Conservation (phyloP, 495 filamentous ascomycete genomes). For the Articulospora tetracladia region DNA sequence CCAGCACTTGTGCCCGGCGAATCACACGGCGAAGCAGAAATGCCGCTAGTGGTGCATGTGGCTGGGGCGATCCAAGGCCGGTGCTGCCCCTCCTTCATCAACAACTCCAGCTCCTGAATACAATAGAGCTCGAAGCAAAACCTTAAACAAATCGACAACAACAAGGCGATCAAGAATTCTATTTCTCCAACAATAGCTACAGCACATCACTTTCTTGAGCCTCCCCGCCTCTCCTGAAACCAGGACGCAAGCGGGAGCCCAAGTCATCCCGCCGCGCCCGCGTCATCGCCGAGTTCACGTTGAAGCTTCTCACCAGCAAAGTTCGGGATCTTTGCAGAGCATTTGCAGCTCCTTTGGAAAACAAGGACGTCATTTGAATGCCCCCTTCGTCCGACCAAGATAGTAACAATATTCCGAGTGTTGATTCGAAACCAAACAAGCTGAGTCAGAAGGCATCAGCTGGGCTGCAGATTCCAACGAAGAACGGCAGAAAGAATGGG, state of each 20-base stretch:
- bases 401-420: conserved; percentile 11
- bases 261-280: conserved; percentile 6
- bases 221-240: conserved; percentile 22
- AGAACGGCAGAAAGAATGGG: conserved; percentile 25
- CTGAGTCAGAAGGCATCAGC: conserved; percentile 31
- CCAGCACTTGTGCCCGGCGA: neutral
- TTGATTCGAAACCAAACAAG: conserved; percentile 11
- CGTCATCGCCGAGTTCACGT: neutral
- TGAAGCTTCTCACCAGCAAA: neutral
- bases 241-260: conserved; percentile 21
- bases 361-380: conserved; percentile 24
- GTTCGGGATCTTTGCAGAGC: neutral
- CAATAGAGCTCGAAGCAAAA: conserved; percentile 5
- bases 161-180: neutral
- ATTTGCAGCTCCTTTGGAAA: neutral
- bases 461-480: conserved; percentile 20
- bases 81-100: conserved; percentile 9
- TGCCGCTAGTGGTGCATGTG: neutral
- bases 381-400: conserved; percentile 29
- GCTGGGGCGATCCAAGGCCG: neutral
- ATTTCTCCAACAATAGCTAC: conserved; percentile 1
- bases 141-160: neutral
- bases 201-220: neutral
- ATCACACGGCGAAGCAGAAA: neutral
- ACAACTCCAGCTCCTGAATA: neutral